phyloP scores from a whole-genome alignment of 2,329 filamentous ascomycete species.

The Diaporthe vaccinii region DNA sequence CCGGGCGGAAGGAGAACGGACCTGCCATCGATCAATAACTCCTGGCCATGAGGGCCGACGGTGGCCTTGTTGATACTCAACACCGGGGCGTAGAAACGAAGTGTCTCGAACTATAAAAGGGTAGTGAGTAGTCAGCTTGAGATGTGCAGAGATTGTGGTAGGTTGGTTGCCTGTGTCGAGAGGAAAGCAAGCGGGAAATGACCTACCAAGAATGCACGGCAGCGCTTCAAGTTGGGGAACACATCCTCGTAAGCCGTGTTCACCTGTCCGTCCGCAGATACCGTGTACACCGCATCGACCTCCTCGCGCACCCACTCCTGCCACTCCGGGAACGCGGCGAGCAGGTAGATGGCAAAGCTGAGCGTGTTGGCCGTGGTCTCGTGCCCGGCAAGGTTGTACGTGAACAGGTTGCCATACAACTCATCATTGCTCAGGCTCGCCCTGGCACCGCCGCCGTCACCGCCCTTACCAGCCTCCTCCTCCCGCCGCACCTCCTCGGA shows the following conservation, averaged over 20 bases:
- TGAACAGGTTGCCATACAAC: conserved; percentile 8
- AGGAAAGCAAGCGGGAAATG: not conserved
- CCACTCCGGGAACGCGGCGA: conserved; percentile 10
- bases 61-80: conserved; percentile 10
- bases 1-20: not conserved
- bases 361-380: conserved; percentile 4
- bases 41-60: conserved; percentile 19
- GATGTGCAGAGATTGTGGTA: fast-evolving
- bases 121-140: not conserved
- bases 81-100: conserved; percentile 21
- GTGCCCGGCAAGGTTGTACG: conserved; percentile 21
- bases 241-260: not conserved
- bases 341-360: conserved; percentile 4
- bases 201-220: conserved; percentile 10
- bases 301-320: conserved; percentile 27
- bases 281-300: not conserved
- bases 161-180: not conserved
- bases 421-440: conserved; percentile 16
- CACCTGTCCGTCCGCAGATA: not conserved
- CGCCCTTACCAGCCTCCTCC: not conserved
- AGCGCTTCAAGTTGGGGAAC: conserved; percentile 17
- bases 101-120: conserved; percentile 5
- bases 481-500: conserved; percentile 20
- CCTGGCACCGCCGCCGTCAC: not conserved
- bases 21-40: not conserved